These are phyloP conservation scores for Aureobasidium mangrovei DNA, from an alignment of 2,329 filamentous ascomycete species.

Conservation along the genomic window DNA sequence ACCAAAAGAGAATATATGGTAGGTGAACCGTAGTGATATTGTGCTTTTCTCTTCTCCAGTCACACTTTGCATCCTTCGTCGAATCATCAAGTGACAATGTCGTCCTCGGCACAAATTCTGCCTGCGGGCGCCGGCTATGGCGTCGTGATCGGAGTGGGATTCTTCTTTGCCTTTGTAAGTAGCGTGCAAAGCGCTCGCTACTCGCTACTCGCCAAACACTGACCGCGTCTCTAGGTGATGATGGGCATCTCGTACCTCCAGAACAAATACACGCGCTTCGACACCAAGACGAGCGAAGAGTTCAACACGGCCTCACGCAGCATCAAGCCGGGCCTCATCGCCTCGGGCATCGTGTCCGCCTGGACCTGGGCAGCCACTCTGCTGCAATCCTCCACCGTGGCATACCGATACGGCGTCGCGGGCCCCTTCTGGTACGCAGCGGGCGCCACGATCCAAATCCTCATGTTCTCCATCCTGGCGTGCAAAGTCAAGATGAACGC, in stretches of 20 bases:
- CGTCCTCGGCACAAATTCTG: conserved; percentile 11
- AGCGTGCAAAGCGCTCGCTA: not conserved
- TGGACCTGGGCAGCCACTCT: conserved; percentile 60
- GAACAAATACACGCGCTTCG: conserved; percentile 45
- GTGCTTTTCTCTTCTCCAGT: not conserved
- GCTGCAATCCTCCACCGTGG: conserved; percentile 27
- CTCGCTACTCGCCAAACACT: not conserved
- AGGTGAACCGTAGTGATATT: not conserved
- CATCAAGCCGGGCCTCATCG: conserved; percentile 78
- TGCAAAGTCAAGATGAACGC: conserved; percentile 34
- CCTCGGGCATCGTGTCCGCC: conserved; percentile 74
- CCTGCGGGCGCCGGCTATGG: conserved; percentile 53
- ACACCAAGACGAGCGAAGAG: conserved; percentile 74
- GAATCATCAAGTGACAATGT: not conserved
- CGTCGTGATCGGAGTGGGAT: conserved; percentile 63
- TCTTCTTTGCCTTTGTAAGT: conserved; percentile 52
- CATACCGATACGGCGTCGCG: conserved; percentile 25
- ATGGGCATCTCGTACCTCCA: conserved; percentile 19
- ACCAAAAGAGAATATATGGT: not conserved
- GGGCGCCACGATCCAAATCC: conserved; percentile 34
- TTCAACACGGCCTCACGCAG: conserved; percentile 80
- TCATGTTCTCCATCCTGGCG: conserved; percentile 34
- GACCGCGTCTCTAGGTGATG: not conserved
- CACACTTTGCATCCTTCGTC: not conserved
- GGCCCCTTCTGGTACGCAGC: conserved; percentile 28